phyloP scores from a whole-genome alignment of 169 alveolate species.

The Plasmodium gaboni region DNA sequence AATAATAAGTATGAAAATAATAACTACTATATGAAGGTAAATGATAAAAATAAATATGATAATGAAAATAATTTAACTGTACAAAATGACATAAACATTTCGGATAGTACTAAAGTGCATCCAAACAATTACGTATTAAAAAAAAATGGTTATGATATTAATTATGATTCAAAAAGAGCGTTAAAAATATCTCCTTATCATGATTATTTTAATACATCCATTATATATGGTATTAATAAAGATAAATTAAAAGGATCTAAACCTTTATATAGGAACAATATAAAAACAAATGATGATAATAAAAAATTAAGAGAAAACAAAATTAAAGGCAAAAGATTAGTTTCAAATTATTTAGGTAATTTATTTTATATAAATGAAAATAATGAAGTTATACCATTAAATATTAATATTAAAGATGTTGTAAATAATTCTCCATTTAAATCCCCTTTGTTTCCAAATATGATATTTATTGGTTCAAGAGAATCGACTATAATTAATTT shows the following conservation, averaged over 20 bases:
- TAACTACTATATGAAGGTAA: too few species aligned
- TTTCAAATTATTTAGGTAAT: conserved; percentile 77
- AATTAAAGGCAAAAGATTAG: conserved; percentile 30
- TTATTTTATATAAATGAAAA: conserved; percentile 83
- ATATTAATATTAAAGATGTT: conserved; percentile 84
- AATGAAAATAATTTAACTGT: too few species aligned
- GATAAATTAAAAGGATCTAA: background rate
- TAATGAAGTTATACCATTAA: conserved; percentile 78
- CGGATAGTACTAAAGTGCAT: too few species aligned
- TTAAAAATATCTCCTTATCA: conserved; percentile 14
- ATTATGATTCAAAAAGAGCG: conserved; percentile 56
- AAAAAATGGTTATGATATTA: conserved; percentile 12
- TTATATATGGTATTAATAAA: background rate
- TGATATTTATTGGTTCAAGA: conserved; percentile 84
- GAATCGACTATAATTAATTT: conserved; percentile 78
- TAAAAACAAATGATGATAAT: conserved; percentile 11
- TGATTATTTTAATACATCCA: conserved; percentile 10
- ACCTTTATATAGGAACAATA: background rate
- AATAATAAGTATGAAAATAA: background rate
- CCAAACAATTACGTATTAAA: background rate
- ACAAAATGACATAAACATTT: too few species aligned
- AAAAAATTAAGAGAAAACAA: conserved; percentile 33
- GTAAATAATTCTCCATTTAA: conserved; percentile 86
- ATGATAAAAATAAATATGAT: too few species aligned
- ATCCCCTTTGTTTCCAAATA: conserved; percentile 84